Conservation (phyloP, 1,284 basidiomycete species). For the Polyporus tsugae region DNA sequence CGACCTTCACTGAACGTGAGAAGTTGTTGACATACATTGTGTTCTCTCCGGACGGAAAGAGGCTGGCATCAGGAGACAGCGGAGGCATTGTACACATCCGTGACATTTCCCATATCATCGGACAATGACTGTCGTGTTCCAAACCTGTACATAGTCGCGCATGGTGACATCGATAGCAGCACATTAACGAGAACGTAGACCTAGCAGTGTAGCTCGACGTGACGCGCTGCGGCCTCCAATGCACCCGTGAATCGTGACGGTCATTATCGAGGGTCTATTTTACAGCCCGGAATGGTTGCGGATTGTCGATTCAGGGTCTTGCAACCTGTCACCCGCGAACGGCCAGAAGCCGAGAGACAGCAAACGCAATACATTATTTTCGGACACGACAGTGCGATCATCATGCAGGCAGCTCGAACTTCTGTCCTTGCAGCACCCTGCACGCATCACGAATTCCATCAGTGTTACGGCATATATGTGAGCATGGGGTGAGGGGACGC, state of each 20-base stretch:
- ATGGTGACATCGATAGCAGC: not conserved
- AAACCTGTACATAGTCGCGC: not conserved
- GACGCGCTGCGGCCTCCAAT: not conserved
- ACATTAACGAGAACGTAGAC: not conserved
- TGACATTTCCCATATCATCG: not conserved
- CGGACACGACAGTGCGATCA: slow-evolving; percentile 22
- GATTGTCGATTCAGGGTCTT: too few relatives aligned
- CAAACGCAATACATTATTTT: slow-evolving; percentile 36
- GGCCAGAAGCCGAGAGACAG: slow-evolving; percentile 1
- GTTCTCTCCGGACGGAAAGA: slow-evolving; percentile 2
- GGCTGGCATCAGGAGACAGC: not conserved
- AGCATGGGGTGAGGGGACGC: slow-evolving; percentile 43
- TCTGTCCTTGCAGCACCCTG: slow-evolving; percentile 79
- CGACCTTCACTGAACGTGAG: not conserved
- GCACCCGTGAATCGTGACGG: too few relatives aligned
- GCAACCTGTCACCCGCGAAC: too few relatives aligned
- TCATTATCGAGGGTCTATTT: too few relatives aligned
- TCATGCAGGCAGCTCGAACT: slow-evolving; percentile 78
- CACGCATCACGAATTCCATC: not conserved
- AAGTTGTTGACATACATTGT: not conserved
- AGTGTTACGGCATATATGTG: slow-evolving; percentile 40
- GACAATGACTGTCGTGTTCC: not conserved
- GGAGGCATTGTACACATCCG: not conserved
- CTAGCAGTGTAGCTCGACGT: not conserved
- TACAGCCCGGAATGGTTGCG: too few relatives aligned